Conservation (phyloP, 768 basidiomycete species). For the Phylloporus rhodoxanthus region DNA sequence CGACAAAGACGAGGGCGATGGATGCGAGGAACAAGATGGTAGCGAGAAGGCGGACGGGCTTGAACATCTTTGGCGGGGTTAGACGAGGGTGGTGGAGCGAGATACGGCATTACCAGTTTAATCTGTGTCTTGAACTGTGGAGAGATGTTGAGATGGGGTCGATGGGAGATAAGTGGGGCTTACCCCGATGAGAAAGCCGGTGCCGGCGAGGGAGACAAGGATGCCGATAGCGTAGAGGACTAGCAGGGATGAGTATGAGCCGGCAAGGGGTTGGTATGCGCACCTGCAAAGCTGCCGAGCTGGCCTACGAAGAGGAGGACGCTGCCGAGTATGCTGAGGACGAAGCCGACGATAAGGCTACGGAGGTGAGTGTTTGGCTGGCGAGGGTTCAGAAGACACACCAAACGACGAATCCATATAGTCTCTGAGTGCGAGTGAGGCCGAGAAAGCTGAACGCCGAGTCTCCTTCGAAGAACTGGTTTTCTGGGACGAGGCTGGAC, state of each 20-base stretch:
- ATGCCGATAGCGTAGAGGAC: constrained; percentile 82
- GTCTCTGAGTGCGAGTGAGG: constrained; percentile 69
- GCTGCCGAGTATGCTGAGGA: constrained; percentile 73
- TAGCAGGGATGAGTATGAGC: constrained; percentile 25
- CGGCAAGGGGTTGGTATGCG: constrained; percentile 26
- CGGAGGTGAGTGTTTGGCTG: neutral
- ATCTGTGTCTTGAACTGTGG: constrained; percentile 72
- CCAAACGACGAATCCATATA: constrained; percentile 88
- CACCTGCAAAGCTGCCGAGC: constrained; percentile 67
- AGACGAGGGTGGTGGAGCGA: neutral
- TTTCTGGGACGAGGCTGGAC: constrained; percentile 59
- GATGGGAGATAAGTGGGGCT: constrained; percentile 25
- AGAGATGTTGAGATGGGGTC: constrained; percentile 4
- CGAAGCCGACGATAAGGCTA: constrained; percentile 71
- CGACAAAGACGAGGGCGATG: constrained; percentile 79
- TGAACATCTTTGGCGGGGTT: constrained; percentile 71
- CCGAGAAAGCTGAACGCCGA: constrained; percentile 80
- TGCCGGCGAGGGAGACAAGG: constrained; percentile 76
- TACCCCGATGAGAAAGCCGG: constrained; percentile 88
- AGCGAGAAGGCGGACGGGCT: constrained; percentile 81
- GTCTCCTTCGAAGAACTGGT: constrained; percentile 82
- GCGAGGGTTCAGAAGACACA: constrained; percentile 30
- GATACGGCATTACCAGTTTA: constrained; percentile 53
- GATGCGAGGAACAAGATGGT: constrained; percentile 72
- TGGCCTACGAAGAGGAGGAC: constrained; percentile 71